Conservation (phyloP, 352 stramenopile genomes). For the Globisporangium nagaii region DNA sequence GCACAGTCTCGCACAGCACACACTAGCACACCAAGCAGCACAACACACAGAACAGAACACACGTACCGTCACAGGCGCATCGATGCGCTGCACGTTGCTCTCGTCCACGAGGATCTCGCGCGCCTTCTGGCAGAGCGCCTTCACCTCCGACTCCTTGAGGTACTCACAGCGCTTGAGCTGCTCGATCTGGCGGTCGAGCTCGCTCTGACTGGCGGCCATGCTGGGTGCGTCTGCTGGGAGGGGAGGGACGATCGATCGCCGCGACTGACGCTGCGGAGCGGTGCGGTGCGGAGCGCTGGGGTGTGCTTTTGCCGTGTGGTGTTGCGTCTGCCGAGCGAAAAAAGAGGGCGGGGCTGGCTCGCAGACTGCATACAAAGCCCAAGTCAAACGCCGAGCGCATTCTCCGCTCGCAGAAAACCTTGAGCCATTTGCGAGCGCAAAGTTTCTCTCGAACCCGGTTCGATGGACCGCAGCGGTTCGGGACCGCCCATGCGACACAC, state of each 20-base stretch:
- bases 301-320: background rate
- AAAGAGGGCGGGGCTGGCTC: no score
- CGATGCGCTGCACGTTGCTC: slow-evolving; percentile 98
- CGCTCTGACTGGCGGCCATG: slow-evolving; percentile 81
- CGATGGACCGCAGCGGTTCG: no score
- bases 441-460: no score
- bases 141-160: slow-evolving; percentile 97
- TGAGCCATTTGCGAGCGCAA: no score
- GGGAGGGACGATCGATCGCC: no score
- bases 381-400: no score
- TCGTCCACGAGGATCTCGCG: slow-evolving; percentile 99
- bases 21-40: background rate
- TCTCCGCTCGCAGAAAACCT: no score
- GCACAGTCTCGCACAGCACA: background rate
- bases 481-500: no score
- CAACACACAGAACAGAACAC: background rate
- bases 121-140: slow-evolving; percentile 96
- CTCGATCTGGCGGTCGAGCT: slow-evolving; percentile 85
- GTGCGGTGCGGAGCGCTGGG: no score
- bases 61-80: slow-evolving; percentile 97
- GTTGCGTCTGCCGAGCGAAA: no score
- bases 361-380: no score
- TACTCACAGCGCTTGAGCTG: slow-evolving; percentile 97
- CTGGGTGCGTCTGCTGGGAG: background rate
- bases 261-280: no score